phyloP scores from a whole-genome alignment of 2,329 filamentous ascomycete species.

The Epichloe bromicola region DNA sequence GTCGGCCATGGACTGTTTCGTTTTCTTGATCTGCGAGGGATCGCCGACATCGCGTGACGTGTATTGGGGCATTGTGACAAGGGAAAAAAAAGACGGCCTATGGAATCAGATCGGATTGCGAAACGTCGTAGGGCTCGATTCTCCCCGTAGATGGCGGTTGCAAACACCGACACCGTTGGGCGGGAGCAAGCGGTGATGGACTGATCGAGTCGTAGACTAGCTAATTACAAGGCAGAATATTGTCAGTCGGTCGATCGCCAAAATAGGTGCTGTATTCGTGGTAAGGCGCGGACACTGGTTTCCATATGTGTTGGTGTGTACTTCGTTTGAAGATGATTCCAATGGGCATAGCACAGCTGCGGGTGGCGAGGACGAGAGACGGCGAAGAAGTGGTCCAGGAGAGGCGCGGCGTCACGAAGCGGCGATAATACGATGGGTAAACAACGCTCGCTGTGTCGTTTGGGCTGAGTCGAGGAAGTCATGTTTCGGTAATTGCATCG shows the following conservation, averaged over 20 bases:
- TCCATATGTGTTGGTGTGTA: not conserved
- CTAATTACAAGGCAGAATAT: not conserved
- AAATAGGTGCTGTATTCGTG: not conserved
- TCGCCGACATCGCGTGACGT: constrained; percentile 55
- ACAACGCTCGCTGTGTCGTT: not conserved
- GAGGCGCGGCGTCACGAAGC: not conserved
- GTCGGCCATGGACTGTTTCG: constrained; percentile 98
- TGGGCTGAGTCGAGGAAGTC: not conserved
- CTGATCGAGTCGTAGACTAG: not conserved
- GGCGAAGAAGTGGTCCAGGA: not conserved
- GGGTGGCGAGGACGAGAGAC: not conserved
- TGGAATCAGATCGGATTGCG: not conserved
- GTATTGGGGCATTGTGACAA: constrained; percentile 48
- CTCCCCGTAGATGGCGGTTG: not conserved
- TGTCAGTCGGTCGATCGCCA: not conserved
- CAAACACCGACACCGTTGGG: not conserved
- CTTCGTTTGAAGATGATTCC: not conserved
- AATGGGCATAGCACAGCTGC: not conserved
- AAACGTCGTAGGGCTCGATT: not conserved
- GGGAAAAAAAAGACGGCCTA: not conserved
- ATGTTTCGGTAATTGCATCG: not conserved
- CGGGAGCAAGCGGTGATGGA: not conserved
- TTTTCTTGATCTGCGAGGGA: constrained; percentile 65
- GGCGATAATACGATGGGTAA: not conserved
- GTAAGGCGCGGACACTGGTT: not conserved